Percentiles rank a stretch among this genome's conserved stretches.
Conservation (phyloP, 345 rosid species). For the Eucalyptus cloeziana region DNA sequence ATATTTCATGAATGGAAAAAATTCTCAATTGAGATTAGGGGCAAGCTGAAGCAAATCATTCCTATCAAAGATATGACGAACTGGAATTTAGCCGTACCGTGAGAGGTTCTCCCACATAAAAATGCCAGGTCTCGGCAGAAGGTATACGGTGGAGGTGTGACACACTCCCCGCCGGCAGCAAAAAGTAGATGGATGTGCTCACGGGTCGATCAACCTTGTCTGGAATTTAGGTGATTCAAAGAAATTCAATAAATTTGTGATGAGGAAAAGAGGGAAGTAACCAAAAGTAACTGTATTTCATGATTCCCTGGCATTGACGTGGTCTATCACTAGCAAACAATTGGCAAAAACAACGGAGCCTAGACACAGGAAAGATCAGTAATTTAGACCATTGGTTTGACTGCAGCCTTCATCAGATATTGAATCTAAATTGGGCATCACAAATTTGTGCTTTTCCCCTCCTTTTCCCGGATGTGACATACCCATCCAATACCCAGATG, state of each 20-base stretch:
- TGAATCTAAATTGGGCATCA: not conserved
- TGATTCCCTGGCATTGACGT: not conserved
- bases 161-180: conserved; percentile 29
- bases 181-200: conserved; percentile 32
- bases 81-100: conserved; percentile 7
- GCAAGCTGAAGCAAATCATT: not conserved
- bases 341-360: not conserved
- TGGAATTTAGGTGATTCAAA: not conserved
- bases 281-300: not conserved
- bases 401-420: not conserved
- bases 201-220: conserved; percentile 32
- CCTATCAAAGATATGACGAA: not conserved
- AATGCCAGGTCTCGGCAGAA: conserved; percentile 41
- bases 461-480: not conserved
- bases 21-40: not conserved
- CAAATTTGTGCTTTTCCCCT: not conserved
- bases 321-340: not conserved
- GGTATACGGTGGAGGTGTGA: conserved; percentile 37
- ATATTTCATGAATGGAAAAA: not conserved
- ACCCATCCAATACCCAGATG: not conserved
- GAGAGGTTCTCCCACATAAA: conserved; percentile 32
- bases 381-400: not conserved
- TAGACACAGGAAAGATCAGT: not conserved
- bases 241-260: not conserved
- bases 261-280: no score